Conservation (phyloP, 306 rosid species). For the Cicer bijugum region DNA sequence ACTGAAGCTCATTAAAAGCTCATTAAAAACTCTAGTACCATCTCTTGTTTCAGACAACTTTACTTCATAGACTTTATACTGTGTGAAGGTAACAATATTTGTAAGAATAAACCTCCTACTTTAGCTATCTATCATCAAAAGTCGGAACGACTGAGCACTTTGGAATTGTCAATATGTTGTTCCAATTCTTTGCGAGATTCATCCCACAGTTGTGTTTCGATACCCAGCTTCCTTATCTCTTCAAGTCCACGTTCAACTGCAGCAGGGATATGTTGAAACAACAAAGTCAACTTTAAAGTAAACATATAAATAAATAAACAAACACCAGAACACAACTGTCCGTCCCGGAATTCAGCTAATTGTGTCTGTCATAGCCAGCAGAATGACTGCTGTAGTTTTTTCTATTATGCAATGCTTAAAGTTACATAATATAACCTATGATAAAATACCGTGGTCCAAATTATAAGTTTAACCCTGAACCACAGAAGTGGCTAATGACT, state of each 20-base stretch:
- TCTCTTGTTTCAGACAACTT: neutral
- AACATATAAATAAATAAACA: neutral
- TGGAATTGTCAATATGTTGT: constrained; percentile 40
- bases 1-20: too few species aligned
- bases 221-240: constrained; percentile 77
- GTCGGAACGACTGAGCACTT: constrained; percentile 52
- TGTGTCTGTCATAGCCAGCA: neutral
- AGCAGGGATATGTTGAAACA: constrained; percentile 19
- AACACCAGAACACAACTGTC: neutral
- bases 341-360: neutral
- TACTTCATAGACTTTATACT: neutral
- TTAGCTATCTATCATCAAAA: constrained; percentile 51
- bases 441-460: neutral
- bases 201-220: constrained; percentile 84
- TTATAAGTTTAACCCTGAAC: neutral
- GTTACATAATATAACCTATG: neutral
- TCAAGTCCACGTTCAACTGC: constrained; percentile 84
- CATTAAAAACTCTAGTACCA: neutral
- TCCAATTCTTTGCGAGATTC: constrained; percentile 78
- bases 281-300: neutral
- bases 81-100: neutral
- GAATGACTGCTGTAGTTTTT: neutral
- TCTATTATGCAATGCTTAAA: neutral
- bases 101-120: constrained; percentile 10
- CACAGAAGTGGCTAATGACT: neutral